These are phyloP conservation scores for Colletotrichum viniferum DNA, from an alignment of 2,329 filamentous ascomycete genomes.

Conservation along the genomic window DNA sequence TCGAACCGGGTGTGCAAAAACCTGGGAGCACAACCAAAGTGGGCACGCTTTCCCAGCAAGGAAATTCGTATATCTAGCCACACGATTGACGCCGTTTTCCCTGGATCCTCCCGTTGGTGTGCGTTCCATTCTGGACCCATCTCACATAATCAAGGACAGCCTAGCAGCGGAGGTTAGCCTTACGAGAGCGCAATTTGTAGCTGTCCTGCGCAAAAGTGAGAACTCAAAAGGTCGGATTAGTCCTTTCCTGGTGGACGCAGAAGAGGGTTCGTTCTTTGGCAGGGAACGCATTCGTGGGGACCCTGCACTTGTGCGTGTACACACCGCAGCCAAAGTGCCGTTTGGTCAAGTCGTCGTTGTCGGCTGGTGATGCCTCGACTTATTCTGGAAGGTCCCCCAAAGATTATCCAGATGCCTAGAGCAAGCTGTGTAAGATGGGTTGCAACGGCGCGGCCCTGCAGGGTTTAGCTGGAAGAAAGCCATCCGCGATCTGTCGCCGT, in stretches of 20 bases:
- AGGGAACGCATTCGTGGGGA: background rate
- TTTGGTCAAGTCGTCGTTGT: background rate
- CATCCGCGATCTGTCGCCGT: background rate
- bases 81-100: background rate
- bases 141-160: constrained; percentile 2
- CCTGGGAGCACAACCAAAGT: background rate
- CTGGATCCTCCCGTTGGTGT: constrained; percentile 1
- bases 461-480: background rate
- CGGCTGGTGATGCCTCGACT: background rate
- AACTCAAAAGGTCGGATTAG: background rate
- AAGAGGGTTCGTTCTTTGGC: background rate
- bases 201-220: background rate
- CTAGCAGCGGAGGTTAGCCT: background rate
- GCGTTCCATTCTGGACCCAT: background rate
- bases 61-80: constrained; percentile 15
- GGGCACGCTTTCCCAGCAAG: background rate
- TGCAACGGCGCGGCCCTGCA: background rate
- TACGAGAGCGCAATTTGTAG: background rate
- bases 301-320: background rate
- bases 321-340: background rate
- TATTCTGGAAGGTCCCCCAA: background rate
- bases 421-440: background rate
- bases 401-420: background rate
- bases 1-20: background rate
- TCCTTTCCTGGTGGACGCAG: background rate